Evolutionary conservation across 176 grass and related monocot genomes (phyloP), one percentile per base, ranked within the genome.

Genomic region (Chloris gayana): DNA sequence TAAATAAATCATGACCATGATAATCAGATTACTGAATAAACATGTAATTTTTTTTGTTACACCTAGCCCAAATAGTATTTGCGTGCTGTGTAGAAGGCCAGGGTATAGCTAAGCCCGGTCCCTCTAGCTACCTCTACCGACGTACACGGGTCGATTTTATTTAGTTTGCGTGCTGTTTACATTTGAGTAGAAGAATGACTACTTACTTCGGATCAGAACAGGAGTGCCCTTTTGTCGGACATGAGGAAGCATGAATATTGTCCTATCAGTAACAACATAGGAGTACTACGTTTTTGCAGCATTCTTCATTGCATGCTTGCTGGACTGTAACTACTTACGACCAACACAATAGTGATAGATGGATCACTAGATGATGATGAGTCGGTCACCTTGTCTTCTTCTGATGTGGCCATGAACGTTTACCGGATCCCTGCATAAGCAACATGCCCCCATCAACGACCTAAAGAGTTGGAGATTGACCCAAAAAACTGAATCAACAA

Each of bases 201-300:
- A 37, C 35, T 37, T 37, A 37, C 4, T 37, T 37, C 5, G 35
- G 7, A 37, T 37, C 35, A 37, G 4, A 37, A 37, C 35, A 37
- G 5, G 35, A 37, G 35, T 37, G 35, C 75, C 37, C 82, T 75
- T 89, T 44, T 58, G 76, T 3, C 71, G 82, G 65, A 85, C 76
- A 64, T 84, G 81, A 9, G 84, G 73, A 42, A 89, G 87, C 53
- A 68, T 70, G 72, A 89, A 76, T 21, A 39, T 80, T 53, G 29
- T 66, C 66, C 38, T 64, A 70, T 39, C n/a, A 5, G 50, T 44
- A 22, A 61, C 1, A 26, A 46, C 51, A 1, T n/a, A n/a, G n/a
- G n/a, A n/a, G n/a, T n/a, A n/a, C n/a, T 84, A 84, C 35, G 46
- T 76, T 89, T 80, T 84, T 49, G 32, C 35, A 88, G 46, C 80